Base-by-base conservation (phyloP, 495 filamentous ascomycete species). In the Talaromyces trachyspermus region DNA sequence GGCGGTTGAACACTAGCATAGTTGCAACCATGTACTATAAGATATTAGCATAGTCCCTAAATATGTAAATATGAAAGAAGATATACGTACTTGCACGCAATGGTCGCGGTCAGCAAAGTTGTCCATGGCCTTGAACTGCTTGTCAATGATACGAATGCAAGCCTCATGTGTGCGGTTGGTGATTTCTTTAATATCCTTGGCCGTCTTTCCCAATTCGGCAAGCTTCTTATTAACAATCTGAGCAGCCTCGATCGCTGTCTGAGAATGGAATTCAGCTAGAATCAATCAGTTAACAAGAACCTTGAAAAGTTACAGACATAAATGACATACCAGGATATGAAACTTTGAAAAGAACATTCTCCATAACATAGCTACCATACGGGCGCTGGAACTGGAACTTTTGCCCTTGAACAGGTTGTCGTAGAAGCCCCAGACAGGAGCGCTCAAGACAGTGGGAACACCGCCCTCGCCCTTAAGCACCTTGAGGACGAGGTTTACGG, bases 61-160 rank as follows among this genome's bases (percentile, higher is more conserved):
- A 18, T 25, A 25, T 7, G n/a, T 20, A 11, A 9, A 2, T 20
- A 24, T 29, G 3, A 6, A 30, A 14, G 17, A 27, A n/a, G 45
- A 6, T 12, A 12, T 41, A 26, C 61, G 50, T 60, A 76, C 72
- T 71, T 95, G 92, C 54, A 98, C 91, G 72, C 92, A 98, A 76
- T 97, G 92, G 68, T 98, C 92, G 52, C 92, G 89, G 68, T 98
- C 92, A 52, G 92, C 92, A 61, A 95, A 98, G 77, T 98, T 98
- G 75, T 96, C 89, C 86, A 98, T 90, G 50, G 89, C 84, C 76
- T 96, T 97, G 77, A 95, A 92, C 70, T 97, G 94, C 78, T 98
- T 98, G 78, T 98, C 92, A 60, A 98, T 98, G 69, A 98, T 98
- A 45, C 92, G 88, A 57, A 97, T 80, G 68, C 94, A 97, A 26